These are phyloP conservation scores for Pulveroboletus frians DNA, from an alignment of 768 basidiomycete genomes.

Conservation along the genomic window DNA sequence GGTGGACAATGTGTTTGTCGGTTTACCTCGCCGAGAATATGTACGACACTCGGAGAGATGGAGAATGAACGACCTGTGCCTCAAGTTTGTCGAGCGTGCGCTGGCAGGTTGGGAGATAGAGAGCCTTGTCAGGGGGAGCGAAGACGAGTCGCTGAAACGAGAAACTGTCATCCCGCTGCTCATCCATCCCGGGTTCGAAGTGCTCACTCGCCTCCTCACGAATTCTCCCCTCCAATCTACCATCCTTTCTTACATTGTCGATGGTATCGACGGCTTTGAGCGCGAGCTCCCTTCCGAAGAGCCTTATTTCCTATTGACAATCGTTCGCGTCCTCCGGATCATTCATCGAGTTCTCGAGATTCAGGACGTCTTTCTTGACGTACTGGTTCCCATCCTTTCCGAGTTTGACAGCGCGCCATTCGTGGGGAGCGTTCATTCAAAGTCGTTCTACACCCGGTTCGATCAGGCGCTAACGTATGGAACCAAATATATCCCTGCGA, in stretches of 20 bases:
- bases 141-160: slow-evolving; percentile 46
- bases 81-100: slow-evolving; percentile 81
- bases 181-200: slow-evolving; percentile 81
- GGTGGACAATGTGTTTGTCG: slow-evolving; percentile 82
- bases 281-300: slow-evolving; percentile 64
- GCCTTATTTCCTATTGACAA: slow-evolving; percentile 66
- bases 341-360: slow-evolving; percentile 76
- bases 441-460: slow-evolving; percentile 67
- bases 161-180: slow-evolving; percentile 55
- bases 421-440: slow-evolving; percentile 51
- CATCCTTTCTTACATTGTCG: slow-evolving; percentile 74
- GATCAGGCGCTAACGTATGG: slow-evolving; percentile 71
- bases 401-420: slow-evolving; percentile 56
- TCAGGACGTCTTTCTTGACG: slow-evolving; percentile 86
- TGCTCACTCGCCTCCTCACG: slow-evolving; percentile 75
- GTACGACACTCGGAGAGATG: slow-evolving; percentile 71
- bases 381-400: slow-evolving; percentile 71
- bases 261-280: slow-evolving; percentile 74
- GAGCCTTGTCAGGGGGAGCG: slow-evolving; percentile 53
- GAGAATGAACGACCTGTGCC: slow-evolving; percentile 79
- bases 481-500: slow-evolving; percentile 67
- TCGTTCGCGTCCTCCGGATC: slow-evolving; percentile 78
- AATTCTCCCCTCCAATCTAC: slow-evolving; percentile 65
- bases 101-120: slow-evolving; percentile 80
- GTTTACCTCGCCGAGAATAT: slow-evolving; percentile 72